A percentile compares a stretch with the other conserved stretches of the same genome.
These are phyloP conservation scores for Alternaria arborescens DNA, from an alignment of 2,329 filamentous ascomycete species.

Conservation along the genomic window DNA sequence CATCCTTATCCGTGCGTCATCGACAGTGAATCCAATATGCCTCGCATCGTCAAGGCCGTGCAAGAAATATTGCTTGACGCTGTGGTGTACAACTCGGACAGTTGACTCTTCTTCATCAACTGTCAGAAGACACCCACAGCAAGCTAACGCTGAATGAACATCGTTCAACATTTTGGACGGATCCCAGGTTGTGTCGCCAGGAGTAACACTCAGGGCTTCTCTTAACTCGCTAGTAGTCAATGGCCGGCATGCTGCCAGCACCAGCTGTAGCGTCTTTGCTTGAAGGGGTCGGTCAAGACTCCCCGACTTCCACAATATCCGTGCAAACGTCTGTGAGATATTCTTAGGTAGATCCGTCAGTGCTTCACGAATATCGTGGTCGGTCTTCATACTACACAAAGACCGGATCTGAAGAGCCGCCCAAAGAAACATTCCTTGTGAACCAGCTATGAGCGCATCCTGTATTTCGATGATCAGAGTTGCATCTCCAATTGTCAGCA, in stretches of 20 bases:
- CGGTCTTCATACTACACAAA: slow-evolving; percentile 48
- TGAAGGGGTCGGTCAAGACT: slow-evolving; percentile 14
- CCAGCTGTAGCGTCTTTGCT: slow-evolving; percentile 43
- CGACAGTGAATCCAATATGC: neutral
- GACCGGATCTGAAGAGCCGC: slow-evolving; percentile 32
- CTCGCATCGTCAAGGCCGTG: neutral
- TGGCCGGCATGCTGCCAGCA: slow-evolving; percentile 41
- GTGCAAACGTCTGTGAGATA: slow-evolving; percentile 22
- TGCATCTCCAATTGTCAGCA: slow-evolving; percentile 35
- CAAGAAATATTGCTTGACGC: slow-evolving; percentile 30
- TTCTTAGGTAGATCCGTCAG: slow-evolving; percentile 26
- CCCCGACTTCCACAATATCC: slow-evolving; percentile 13
- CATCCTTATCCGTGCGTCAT: slow-evolving; percentile 20
- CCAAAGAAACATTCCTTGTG: slow-evolving; percentile 42
- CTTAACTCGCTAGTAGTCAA: slow-evolving; percentile 49
- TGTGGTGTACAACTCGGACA: slow-evolving; percentile 31
- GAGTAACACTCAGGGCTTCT: slow-evolving; percentile 52
- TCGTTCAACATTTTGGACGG: slow-evolving; percentile 26
- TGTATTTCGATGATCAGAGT: slow-evolving; percentile 36
- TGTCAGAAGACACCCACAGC: slow-evolving; percentile 34
- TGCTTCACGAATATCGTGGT: slow-evolving; percentile 47
- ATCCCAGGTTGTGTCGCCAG: slow-evolving; percentile 37
- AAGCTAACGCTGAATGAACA: slow-evolving; percentile 24
- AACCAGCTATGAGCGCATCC: slow-evolving; percentile 29
- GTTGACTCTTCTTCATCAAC: slow-evolving; percentile 38